Conservation (phyloP, 768 basidiomycete genomes). For the Tephrocybe sp. region DNA sequence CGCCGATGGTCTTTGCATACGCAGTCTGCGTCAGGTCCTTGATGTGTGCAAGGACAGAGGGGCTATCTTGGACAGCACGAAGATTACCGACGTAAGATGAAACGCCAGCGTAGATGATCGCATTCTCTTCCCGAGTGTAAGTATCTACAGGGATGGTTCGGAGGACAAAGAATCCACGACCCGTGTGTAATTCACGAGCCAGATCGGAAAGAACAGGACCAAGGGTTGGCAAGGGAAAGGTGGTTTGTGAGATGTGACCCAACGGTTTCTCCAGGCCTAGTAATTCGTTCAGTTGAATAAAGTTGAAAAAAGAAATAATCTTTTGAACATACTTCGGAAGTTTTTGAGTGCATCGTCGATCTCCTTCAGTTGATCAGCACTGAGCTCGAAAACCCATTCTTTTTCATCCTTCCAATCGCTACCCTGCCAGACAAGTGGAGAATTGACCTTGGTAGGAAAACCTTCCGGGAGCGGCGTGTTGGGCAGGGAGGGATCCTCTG, state of each 20-base stretch:
- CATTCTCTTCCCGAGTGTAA: constrained; percentile 18
- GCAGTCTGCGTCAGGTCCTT: constrained; percentile 19
- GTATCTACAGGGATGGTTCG: constrained; percentile 17
- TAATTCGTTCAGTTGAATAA: not conserved
- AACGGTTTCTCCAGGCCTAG: constrained; percentile 22
- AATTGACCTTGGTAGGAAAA: constrained; percentile 30
- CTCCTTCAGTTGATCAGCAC: constrained; percentile 28
- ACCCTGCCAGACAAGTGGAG: constrained; percentile 38
- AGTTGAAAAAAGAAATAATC: not conserved
- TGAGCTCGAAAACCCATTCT: constrained; percentile 35
- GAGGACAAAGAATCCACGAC: constrained; percentile 23
- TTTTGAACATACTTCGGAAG: constrained; percentile 23
- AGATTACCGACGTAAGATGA: constrained; percentile 20
- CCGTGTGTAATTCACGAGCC: constrained; percentile 17
- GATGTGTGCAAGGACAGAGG: constrained; percentile 21
- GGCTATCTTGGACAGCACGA: constrained; percentile 17
- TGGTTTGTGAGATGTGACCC: constrained; percentile 23
- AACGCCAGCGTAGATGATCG: constrained; percentile 19
- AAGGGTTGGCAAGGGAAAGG: constrained; percentile 20
- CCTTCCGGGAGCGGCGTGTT: constrained; percentile 28
- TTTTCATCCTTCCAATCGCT: constrained; percentile 36
- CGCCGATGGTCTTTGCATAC: constrained; percentile 15
- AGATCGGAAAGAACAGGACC: constrained; percentile 17
- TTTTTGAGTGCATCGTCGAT: constrained; percentile 31
- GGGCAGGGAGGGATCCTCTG: constrained; percentile 28